Evolutionary conservation across 805 yeast species (phyloP).

Genomic region (Myxozyma neotropica): DNA sequence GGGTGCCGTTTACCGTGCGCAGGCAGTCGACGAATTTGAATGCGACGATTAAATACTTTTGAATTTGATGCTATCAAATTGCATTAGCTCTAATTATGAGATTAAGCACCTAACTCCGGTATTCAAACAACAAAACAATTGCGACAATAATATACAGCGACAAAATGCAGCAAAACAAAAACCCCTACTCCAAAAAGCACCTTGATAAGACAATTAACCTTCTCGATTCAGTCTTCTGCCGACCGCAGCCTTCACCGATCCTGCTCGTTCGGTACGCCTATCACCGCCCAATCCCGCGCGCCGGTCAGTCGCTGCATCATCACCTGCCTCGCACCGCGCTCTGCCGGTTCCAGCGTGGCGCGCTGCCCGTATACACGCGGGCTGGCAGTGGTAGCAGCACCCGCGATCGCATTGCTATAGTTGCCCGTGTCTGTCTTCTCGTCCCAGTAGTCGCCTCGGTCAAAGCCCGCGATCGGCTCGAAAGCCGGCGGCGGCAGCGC

Average conservation of each 20-base stretch:
- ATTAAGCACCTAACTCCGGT: no score
- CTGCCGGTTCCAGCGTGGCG: conserved; percentile 20
- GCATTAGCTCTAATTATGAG: no score
- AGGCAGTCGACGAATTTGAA: no score
- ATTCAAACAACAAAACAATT: no score
- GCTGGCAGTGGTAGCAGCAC: neutral
- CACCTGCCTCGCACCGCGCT: conserved; percentile 10
- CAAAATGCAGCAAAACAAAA: no score
- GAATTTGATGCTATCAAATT: no score
- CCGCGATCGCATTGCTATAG: neutral
- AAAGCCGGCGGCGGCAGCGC: conserved; percentile 49
- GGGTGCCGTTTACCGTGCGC: no score
- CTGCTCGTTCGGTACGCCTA: neutral
- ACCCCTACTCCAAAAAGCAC: neutral
- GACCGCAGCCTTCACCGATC: no score
- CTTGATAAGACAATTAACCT: neutral
- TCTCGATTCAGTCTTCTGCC: no score
- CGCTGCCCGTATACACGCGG: neutral
- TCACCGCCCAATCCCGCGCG: conserved; percentile 29
- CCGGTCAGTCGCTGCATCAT: conserved; percentile 27
- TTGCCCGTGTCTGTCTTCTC: conserved; percentile 38
- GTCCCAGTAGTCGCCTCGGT: conserved; percentile 52
- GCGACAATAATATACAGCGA: no score
- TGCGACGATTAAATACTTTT: no score
- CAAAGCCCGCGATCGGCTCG: conserved; percentile 51